Conservation (phyloP, 768 basidiomycete species). For the Hygrocybe punicea region DNA sequence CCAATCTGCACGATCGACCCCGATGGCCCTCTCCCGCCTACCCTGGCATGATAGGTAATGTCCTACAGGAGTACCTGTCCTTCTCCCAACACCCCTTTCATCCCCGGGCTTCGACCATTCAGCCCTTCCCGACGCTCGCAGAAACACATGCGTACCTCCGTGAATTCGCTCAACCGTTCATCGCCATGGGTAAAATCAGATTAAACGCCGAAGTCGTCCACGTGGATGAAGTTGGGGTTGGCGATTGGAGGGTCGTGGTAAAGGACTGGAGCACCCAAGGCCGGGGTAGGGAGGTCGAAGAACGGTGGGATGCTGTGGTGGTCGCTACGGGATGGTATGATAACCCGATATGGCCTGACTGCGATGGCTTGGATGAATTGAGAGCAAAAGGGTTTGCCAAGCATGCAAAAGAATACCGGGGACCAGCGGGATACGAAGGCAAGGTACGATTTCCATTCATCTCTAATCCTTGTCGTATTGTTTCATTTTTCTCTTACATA, state of each 20-base stretch:
- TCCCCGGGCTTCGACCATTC: conserved; percentile 21
- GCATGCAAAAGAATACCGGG: conserved; percentile 45
- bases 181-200: conserved; percentile 34
- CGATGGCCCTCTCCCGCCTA: conserved; percentile 51
- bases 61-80: conserved; percentile 44
- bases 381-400: conserved; percentile 32
- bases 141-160: conserved; percentile 41
- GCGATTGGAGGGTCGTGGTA: conserved; percentile 41
- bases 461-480: not conserved
- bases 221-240: conserved; percentile 35
- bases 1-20: conserved; percentile 19
- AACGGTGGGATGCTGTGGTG: conserved; percentile 50
- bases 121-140: conserved; percentile 40
- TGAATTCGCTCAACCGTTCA: conserved; percentile 33
- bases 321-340: conserved; percentile 47
- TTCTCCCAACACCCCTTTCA: conserved; percentile 38
- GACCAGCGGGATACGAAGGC: conserved; percentile 36
- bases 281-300: conserved; percentile 26
- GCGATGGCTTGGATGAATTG: conserved; percentile 42
- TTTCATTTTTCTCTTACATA: conserved; percentile 15
- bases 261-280: conserved; percentile 32
- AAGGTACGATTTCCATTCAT: conserved; percentile 26
- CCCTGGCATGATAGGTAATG: conserved; percentile 47
- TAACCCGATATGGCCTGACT: conserved; percentile 42
- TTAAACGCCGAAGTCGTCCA: conserved; percentile 40